Evolutionary conservation across 768 basidiomycete genomes (phyloP).

Genomic region (Podaxis sp.): DNA sequence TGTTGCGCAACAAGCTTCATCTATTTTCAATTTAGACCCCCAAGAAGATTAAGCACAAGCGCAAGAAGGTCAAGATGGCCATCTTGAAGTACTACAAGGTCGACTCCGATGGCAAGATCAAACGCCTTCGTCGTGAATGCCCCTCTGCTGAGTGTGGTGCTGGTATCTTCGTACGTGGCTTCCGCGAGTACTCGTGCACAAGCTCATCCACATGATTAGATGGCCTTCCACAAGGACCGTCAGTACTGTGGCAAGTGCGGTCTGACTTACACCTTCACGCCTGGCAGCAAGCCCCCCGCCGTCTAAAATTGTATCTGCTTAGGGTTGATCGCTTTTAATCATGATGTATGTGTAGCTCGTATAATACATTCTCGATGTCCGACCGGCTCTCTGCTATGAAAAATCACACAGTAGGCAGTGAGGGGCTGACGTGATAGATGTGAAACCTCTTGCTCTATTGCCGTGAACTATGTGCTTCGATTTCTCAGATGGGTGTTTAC

Average conservation of each 20-base stretch:
- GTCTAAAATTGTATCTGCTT: conserved; percentile 35
- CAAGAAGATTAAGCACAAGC: conserved; percentile 99
- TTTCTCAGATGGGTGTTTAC: neutral
- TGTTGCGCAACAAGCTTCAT: neutral
- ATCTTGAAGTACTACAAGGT: conserved; percentile 99
- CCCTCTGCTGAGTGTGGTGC: conserved; percentile 79
- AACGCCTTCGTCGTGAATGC: conserved; percentile 97
- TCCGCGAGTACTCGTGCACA: neutral
- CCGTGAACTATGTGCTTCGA: neutral
- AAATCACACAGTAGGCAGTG: neutral
- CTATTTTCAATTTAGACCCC: conserved; percentile 56
- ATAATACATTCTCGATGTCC: neutral
- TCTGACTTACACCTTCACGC: conserved; percentile 79
- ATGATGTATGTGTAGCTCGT: conserved; percentile 1
- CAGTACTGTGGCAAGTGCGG: conserved; percentile 98
- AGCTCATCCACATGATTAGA: conserved; percentile 44
- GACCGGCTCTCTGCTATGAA: neutral
- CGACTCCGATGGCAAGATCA: conserved; percentile 99
- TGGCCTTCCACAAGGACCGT: conserved; percentile 98
- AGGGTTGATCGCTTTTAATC: neutral
- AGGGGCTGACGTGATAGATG: neutral
- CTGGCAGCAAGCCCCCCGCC: conserved; percentile 74
- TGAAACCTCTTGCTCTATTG: neutral
- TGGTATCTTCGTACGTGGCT: conserved; percentile 69
- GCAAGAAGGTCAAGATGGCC: conserved; percentile 99